Evolutionary conservation across 129 eudicot species (phyloP).

Genomic region (Ambrosia artemisiifolia): DNA sequence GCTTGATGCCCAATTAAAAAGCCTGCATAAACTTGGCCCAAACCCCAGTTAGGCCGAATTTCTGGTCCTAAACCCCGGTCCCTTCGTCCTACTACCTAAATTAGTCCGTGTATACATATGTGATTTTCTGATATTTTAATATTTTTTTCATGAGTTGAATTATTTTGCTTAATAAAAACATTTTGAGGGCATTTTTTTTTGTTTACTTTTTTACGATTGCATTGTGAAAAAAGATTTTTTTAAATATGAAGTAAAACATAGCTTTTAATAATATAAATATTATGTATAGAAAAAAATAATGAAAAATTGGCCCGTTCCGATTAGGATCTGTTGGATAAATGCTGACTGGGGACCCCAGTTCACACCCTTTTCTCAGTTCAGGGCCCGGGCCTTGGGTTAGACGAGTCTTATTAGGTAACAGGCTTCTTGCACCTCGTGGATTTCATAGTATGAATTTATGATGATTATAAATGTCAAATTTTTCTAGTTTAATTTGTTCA

Average conservation of each 20-base stretch:
- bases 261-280: background rate
- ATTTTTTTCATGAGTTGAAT: background rate
- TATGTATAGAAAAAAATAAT: background rate
- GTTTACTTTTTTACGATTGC: too few species aligned
- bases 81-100: background rate
- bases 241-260: background rate
- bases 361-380: background rate
- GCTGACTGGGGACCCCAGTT: background rate
- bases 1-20: background rate
- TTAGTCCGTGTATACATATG: background rate
- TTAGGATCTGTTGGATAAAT: background rate
- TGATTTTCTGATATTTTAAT: background rate
- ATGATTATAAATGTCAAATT: background rate
- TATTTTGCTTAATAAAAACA: background rate
- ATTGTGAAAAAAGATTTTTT: too few species aligned
- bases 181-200: background rate
- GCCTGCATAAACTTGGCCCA: background rate
- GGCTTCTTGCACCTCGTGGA: background rate
- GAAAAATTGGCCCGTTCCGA: background rate
- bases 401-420: background rate
- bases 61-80: background rate
- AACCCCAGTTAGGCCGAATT: background rate
- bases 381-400: background rate
- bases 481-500: background rate
- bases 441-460: background rate